phyloP scores from a whole-genome alignment of 352 stramenopile species.

The Pythium utonaiense region DNA sequence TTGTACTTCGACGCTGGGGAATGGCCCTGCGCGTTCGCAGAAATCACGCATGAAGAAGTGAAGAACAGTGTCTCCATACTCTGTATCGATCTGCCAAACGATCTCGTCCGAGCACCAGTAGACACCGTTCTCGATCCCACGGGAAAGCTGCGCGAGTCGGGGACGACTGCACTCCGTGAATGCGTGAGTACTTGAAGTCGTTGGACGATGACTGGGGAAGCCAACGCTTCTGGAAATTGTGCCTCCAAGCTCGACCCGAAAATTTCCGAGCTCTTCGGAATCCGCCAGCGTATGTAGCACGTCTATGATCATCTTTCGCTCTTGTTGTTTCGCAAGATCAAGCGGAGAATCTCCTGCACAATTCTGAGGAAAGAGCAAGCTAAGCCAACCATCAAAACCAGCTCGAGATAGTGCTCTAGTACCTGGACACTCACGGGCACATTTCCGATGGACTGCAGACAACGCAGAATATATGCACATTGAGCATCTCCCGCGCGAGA shows the following conservation, averaged over 20 bases:
- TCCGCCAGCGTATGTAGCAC: conserved; percentile 1
- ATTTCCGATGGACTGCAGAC: conserved; percentile 34
- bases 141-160: conserved; percentile 32
- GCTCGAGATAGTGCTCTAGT: not conserved
- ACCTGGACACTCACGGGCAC: conserved; percentile 41
- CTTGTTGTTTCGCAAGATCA: conserved; percentile 32
- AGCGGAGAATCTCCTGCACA: conserved; percentile 37
- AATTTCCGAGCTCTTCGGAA: not conserved
- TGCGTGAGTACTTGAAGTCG: conserved; percentile 11
- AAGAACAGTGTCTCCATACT: conserved; percentile 44
- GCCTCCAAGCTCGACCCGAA: conserved; percentile 7
- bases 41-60: conserved; percentile 48
- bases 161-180: conserved; percentile 35
- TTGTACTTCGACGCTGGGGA: conserved; percentile 36
- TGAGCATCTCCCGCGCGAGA: conserved; percentile 33
- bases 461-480: conserved; percentile 46
- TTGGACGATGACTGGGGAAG: conserved; percentile 25
- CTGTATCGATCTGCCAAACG: conserved; percentile 33
- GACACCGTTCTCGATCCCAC: conserved; percentile 36
- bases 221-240: conserved; percentile 20
- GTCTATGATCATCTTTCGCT: conserved; percentile 1
- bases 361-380: conserved; percentile 25
- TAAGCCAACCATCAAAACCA: not conserved
- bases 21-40: conserved; percentile 20
- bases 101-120: conserved; percentile 36